phyloP scores from a whole-genome alignment of 129 eudicot genomes.

The Heracleum sosnowskyi region DNA sequence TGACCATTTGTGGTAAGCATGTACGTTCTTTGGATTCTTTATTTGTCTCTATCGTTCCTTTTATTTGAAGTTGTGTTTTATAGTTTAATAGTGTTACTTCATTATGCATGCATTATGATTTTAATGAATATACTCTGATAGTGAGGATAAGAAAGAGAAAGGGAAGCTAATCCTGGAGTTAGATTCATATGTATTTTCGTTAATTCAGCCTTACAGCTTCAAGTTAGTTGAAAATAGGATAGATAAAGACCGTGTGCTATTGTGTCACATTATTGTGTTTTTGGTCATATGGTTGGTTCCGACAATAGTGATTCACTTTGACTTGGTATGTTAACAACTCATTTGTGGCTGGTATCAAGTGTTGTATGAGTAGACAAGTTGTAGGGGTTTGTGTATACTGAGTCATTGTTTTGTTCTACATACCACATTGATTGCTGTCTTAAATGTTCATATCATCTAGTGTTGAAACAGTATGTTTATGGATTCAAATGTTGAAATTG shows the following conservation, averaged over 20 bases:
- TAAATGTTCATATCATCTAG: not conserved
- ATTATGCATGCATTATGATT: conserved; percentile 3
- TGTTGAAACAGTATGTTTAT: not conserved
- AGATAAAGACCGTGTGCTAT: conserved; percentile 2
- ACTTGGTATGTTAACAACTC: not conserved
- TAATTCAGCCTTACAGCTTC: conserved; percentile 7
- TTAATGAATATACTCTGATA: not conserved
- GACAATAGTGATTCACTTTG: not conserved
- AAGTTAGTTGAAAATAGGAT: conserved; percentile 4
- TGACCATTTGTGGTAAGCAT: conserved; percentile 10
- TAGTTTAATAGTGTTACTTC: not conserved
- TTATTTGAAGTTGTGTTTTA: not conserved
- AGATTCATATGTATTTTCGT: conserved; percentile 17
- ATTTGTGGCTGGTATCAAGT: conserved; percentile 1
- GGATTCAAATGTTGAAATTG: not conserved
- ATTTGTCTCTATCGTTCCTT: not conserved
- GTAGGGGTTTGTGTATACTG: not conserved
- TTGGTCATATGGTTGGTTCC: conserved; percentile 8
- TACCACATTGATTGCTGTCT: not conserved
- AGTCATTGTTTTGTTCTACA: not conserved
- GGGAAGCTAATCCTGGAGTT: not conserved
- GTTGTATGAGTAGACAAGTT: not conserved
- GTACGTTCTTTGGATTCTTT: not conserved
- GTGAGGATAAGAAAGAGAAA: conserved; percentile 2
- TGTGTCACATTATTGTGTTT: conserved; percentile 12